Base-by-base conservation (phyloP, 2,329 filamentous ascomycete genomes). In the Magnaporthiopsis incrustans region DNA sequence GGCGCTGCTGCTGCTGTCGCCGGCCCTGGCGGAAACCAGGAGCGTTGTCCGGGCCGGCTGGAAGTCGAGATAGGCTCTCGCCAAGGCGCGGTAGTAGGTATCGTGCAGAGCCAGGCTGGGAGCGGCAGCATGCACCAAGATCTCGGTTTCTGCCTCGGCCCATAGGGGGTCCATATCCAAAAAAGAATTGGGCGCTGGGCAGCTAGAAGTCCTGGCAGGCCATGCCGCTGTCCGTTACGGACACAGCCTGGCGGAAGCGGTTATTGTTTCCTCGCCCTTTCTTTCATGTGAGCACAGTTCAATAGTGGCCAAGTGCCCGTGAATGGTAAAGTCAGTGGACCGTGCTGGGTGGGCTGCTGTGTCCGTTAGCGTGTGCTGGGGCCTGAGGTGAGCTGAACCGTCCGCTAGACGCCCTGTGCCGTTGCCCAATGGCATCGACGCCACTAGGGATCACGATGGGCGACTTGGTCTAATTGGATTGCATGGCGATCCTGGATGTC, bases 101-200 rank as follows among this genome's bases (percentile, higher is more conserved):
- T 86, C 83, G 67, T 85, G 81, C 14, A 70, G 68, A 27, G 76
- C 73, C 56, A 72, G 77, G 68, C 81, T 79, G 8, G 82, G 81
- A 35, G 83, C 84, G 14, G 79, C 72, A 64, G 84, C 78, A 70
- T 86, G 84, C 62, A 85, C 78, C 59, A 86, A 76, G 59, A 86
- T 82, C 73, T 86, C 83, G 62, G 78, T 53, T n/a, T 53, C 44
- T 53, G 44, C 22, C 22, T 53, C 44, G 44, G 44, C 18, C 44
- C 44, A 53, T n/a, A n/a, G 18, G 5, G 44, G 18, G 22, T 53
- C 44, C 44, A 53, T 53, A n/a, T n/a, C 44, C 22, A 53, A n/a
- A 8, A 53, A 7, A 35, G 7, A 53, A 4, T 53, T 53, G 18
- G 22, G 22, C 35, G 44, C 44, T n/a, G 6, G 22, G 44, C 44